Evolutionary conservation across 1,139 yeast genomes (phyloP).

Genomic region (Blastobotrys niveus): DNA sequence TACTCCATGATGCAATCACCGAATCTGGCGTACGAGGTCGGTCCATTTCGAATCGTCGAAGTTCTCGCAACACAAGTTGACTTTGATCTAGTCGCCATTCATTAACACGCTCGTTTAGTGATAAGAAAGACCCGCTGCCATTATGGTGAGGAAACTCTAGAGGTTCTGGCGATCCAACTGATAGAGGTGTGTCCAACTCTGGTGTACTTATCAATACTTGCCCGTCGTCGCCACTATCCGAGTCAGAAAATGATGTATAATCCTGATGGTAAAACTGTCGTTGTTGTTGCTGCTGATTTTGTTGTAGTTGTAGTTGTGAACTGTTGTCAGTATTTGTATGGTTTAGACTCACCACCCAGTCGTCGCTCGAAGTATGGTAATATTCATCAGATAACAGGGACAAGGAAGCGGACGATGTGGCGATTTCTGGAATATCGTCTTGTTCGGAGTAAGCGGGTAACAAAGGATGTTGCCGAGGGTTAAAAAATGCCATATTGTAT

Average conservation of each 20-base stretch:
- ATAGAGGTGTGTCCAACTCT: no score
- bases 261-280: background rate
- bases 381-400: no score
- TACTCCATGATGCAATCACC: conserved; percentile 14
- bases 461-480: no score
- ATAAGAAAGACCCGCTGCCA: conserved; percentile 35
- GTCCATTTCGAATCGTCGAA: conserved; percentile 25
- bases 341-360: conserved; percentile 10
- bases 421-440: no score
- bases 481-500: no score
- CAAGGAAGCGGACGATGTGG: no score
- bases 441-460: no score
- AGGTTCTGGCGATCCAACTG: no score
- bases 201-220: no score
- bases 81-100: conserved; percentile 39
- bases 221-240: conserved; percentile 1
- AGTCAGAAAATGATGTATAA: background rate
- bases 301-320: no score
- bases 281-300: no score
- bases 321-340: background rate
- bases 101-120: conserved; percentile 34
- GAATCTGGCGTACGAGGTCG: conserved; percentile 12
- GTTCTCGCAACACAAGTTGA: conserved; percentile 31
- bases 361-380: no score
- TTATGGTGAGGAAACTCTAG: conserved; percentile 36